phyloP scores from a whole-genome alignment of 148 eudicot genomes.

The Tetragonia tetragonoides region DNA sequence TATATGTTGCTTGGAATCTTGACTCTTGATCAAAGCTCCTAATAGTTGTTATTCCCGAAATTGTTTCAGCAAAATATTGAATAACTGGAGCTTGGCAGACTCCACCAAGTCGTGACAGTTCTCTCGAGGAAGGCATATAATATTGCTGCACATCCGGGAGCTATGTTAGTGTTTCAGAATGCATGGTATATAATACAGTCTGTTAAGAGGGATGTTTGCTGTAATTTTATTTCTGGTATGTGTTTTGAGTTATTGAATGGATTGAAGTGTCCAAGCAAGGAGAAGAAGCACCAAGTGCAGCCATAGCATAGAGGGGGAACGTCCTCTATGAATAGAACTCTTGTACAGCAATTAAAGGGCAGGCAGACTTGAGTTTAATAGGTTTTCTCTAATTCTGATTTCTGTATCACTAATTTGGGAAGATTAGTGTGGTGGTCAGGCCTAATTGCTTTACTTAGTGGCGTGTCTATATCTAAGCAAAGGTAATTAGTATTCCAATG shows the following conservation, averaged over 20 bases:
- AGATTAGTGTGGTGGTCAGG: conserved; percentile 1
- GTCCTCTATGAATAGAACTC: too few species aligned
- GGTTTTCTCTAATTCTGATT: neutral
- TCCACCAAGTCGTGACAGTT: neutral
- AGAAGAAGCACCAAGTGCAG: too few species aligned
- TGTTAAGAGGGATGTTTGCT: too few species aligned
- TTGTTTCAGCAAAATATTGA: conserved; percentile 1
- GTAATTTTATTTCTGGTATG: too few species aligned
- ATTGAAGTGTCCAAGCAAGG: too few species aligned
- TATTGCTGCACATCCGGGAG: neutral
- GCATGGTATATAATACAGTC: too few species aligned
- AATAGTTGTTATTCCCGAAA: conserved; percentile 2
- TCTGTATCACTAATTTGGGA: neutral
- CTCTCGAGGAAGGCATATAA: neutral
- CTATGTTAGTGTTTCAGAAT: too few species aligned
- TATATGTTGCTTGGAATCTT: neutral
- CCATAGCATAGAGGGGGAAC: too few species aligned
- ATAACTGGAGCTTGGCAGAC: neutral
- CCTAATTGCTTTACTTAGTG: neutral
- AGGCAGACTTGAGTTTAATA: too few species aligned
- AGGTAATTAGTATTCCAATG: too few species aligned
- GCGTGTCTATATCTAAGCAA: neutral
- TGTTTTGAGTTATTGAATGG: too few species aligned
- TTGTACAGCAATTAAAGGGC: too few species aligned
- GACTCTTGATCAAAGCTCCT: conserved; percentile 1